Conservation (phyloP, 2,329 filamentous ascomycete genomes). For the Ceratocystis diversiconidia region DNA sequence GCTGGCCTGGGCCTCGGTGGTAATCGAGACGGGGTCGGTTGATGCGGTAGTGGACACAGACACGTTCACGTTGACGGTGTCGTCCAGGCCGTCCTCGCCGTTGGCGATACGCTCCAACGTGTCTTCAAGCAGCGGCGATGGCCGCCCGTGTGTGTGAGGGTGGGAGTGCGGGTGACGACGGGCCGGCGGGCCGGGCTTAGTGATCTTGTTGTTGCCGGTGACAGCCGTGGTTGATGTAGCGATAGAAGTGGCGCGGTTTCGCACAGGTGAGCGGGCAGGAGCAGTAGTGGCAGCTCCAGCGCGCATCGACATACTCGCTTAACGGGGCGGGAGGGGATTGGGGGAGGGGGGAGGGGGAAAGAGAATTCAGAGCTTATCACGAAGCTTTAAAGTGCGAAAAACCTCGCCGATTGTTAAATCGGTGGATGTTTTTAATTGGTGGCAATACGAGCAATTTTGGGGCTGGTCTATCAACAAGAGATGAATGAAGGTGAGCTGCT, state of each 20-base stretch:
- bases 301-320: slow-evolving; percentile 14
- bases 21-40: background rate
- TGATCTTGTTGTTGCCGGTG: slow-evolving; percentile 14
- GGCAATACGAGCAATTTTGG: too few relatives aligned
- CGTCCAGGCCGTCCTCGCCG: background rate
- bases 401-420: too few relatives aligned
- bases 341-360: background rate
- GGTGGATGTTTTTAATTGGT: too few relatives aligned
- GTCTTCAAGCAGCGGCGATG: slow-evolving; percentile 16
- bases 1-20: background rate
- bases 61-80: background rate
- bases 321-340: background rate
- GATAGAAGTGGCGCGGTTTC: slow-evolving; percentile 5
- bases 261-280: slow-evolving; percentile 11
- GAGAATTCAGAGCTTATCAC: background rate
- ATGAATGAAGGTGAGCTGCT: background rate
- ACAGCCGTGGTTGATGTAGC: slow-evolving; percentile 2
- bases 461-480: too few relatives aligned
- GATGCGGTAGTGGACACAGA: background rate
- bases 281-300: slow-evolving; percentile 11
- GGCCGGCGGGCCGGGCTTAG: slow-evolving; percentile 10
- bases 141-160: background rate
- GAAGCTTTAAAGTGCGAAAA: too few relatives aligned
- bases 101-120: slow-evolving; percentile 13
- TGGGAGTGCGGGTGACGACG: slow-evolving; percentile 7